Conservation (phyloP, 129 eudicot species). For the Flaveria ramosissima region DNA sequence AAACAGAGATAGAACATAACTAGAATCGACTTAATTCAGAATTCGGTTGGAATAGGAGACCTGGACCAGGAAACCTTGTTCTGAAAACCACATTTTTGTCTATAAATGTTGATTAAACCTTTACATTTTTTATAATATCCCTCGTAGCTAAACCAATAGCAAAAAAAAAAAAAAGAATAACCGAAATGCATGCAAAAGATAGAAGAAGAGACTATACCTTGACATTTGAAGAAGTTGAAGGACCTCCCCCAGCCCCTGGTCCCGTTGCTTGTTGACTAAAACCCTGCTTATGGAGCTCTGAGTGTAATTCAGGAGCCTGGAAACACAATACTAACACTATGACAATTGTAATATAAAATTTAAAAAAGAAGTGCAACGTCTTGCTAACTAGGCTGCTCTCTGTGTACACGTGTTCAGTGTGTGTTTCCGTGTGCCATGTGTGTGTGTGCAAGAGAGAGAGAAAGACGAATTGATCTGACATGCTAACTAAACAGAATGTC, state of each 20-base stretch:
- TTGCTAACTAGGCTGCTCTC: not conserved
- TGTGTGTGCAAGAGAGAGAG: no score
- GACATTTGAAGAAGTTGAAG: constrained; percentile 13
- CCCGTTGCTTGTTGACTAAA: constrained; percentile 50
- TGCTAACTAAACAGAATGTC: no score
- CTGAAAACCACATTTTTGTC: not conserved
- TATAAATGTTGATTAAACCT: not conserved
- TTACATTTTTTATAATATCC: not conserved
- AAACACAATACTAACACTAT: constrained; percentile 14
- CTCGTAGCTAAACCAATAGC: not conserved
- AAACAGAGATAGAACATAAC: not conserved
- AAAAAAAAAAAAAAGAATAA: not conserved
- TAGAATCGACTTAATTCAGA: not conserved
- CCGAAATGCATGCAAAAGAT: no score
- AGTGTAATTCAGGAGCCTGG: constrained; percentile 88
- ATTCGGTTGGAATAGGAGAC: not conserved
- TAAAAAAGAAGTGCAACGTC: constrained; percentile 4
- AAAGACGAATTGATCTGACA: no score
- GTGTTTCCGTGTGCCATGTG: not conserved
- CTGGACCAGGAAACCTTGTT: not conserved
- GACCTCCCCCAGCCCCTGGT: constrained; percentile 15
- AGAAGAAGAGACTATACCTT: not conserved
- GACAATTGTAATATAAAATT: not conserved
- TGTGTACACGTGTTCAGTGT: not conserved
- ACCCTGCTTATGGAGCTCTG: constrained; percentile 75